Conservation (phyloP, 495 filamentous ascomycete genomes). For the Penicillium roqueforti region DNA sequence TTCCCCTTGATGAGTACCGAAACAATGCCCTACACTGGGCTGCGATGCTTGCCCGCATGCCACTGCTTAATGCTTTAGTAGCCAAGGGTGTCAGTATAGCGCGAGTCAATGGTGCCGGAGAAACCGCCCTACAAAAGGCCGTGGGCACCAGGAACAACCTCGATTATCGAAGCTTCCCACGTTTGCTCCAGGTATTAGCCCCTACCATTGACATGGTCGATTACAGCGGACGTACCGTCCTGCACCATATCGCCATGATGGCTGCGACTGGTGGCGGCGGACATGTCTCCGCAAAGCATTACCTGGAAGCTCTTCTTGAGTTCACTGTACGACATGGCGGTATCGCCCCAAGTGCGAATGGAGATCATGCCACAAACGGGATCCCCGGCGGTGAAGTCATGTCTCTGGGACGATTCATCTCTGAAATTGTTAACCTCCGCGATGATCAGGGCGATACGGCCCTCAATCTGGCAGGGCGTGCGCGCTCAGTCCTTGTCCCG, state of each 20-base stretch:
- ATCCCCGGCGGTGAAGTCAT: constrained; percentile 56
- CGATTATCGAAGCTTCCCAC: constrained; percentile 75
- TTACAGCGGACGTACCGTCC: constrained; percentile 79
- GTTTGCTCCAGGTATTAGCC: constrained; percentile 80
- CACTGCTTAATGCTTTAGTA: constrained; percentile 74
- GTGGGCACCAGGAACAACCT: constrained; percentile 86
- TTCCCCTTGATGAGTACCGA: constrained; percentile 78
- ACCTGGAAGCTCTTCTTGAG: constrained; percentile 86
- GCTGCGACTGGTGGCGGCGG: constrained; percentile 88
- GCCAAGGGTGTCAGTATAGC: constrained; percentile 78
- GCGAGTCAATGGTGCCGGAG: constrained; percentile 79
- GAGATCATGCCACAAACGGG: constrained; percentile 25
- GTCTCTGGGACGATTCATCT: constrained; percentile 84
- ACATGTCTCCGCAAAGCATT: constrained; percentile 76
- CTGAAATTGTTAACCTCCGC: constrained; percentile 88
- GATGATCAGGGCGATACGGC: constrained; percentile 94
- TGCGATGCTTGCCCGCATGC: constrained; percentile 84
- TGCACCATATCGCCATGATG: constrained; percentile 94
- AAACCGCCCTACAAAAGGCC: constrained; percentile 86
- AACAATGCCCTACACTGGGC: constrained; percentile 96
- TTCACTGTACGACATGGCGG: constrained; percentile 86
- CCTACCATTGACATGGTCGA: constrained; percentile 90
- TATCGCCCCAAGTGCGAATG: constrained; percentile 41
- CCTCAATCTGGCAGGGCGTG: constrained; percentile 84
- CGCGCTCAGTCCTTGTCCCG: constrained; percentile 88